Base-by-base conservation (phyloP, 257 asterid species). In the Petrea volubilis region DNA sequence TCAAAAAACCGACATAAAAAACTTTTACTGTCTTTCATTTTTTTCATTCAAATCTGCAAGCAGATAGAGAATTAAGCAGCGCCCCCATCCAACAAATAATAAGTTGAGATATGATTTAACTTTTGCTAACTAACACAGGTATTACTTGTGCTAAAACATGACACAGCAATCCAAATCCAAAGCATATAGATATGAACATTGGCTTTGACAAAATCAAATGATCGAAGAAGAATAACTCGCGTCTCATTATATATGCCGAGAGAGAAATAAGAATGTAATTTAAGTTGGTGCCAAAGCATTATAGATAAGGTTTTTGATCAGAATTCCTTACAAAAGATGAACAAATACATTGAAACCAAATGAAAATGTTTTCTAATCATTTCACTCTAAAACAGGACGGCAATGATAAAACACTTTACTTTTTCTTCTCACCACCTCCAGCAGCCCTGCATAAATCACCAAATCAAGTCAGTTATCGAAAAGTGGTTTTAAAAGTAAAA, bases 361-460 rank as follows among this genome's bases (percentile, higher is more conserved):
- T 11, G 41, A 74, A 67, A 43, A 47, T 20, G 71, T 64, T 61
- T 60, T 47, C 64, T 34, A 44, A 72, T 21, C 43, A 67, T 67
- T 65, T 52, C 72, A 63, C 36, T 75, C 29, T 2, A 24, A 63
- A 53, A 73, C 67, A 60, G 5, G 36, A 72, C 18, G 14, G 41
- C 13, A 64, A 34, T 1, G 21, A 6, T 20, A 43, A 60, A 24
- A 36, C 62, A 6, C 70, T 75, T 92, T 85, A 92, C 91, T 93
- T 90, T 88, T 93, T 90, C 95, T 90, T 90, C 50, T 91, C 96
- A 67, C 84, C 97, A 68, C 97, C 98, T 51, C 96, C 98, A 24
- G 92, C 91, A 57, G 97, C 95, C 96, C 97, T 93, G 87, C 83
- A 79, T 4, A 31, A 59, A 23, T 33, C 14, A 24, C 21, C 15